A percentile compares a stretch with the other conserved stretches of the same genome.
Evolutionary conservation across 108 stramenopile genomes (phyloP).

Genomic region (Skeletonema potamos): DNA sequence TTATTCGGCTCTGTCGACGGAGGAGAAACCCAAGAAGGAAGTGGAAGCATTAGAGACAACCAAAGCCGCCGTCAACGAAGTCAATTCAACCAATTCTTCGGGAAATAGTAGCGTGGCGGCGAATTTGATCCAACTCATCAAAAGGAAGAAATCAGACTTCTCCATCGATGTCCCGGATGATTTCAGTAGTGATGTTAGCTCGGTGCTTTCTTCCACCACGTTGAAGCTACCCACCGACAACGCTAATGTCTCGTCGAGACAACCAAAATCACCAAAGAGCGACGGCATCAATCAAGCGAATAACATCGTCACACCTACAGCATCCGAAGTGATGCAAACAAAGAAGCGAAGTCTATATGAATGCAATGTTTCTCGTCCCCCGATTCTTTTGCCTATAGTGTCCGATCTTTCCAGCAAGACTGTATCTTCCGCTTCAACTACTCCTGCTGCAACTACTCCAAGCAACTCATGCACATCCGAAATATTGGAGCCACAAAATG

Average conservation of each 20-base stretch:
- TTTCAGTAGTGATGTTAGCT: background rate
- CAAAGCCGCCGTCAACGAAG: background rate
- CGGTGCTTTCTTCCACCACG: background rate
- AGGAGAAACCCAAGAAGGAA: background rate
- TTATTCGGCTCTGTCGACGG: background rate
- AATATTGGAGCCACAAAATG: background rate
- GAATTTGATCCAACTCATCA: background rate
- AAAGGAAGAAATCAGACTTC: background rate
- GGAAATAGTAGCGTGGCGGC: background rate
- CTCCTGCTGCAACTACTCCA: background rate
- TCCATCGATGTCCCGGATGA: background rate
- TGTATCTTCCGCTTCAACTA: background rate
- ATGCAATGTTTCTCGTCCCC: background rate
- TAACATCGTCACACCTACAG: background rate
- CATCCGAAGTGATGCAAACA: background rate
- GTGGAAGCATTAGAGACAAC: background rate
- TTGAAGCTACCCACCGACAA: background rate
- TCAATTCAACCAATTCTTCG: background rate
- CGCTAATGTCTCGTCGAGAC: background rate
- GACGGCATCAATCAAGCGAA: background rate
- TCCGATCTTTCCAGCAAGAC: background rate
- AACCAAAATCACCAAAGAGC: background rate
- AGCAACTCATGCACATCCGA: background rate
- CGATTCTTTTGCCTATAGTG: background rate
- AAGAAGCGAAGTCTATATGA: background rate